Conservation (phyloP, 257 asterid genomes). For the Solanum lycopersicoides region DNA sequence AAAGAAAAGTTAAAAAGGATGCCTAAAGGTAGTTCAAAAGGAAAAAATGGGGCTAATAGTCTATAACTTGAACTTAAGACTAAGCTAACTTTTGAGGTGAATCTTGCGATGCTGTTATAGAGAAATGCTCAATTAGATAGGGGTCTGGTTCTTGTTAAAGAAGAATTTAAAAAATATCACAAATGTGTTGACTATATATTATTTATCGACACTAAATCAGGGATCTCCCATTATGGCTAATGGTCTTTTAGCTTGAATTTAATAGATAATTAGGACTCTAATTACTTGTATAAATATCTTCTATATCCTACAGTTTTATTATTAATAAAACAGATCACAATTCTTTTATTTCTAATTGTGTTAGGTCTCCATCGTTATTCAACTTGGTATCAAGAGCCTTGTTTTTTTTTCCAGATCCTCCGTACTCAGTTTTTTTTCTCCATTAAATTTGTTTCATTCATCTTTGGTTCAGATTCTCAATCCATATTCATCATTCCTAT, state of each 20-base stretch:
- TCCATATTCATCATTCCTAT: background rate
- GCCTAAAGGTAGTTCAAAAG: background rate
- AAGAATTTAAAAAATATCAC: background rate
- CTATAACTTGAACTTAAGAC: too few species aligned
- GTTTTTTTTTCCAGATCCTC: background rate
- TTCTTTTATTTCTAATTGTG: too few species aligned
- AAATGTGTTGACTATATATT: background rate
- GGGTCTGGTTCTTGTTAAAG: too few species aligned
- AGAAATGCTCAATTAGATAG: background rate
- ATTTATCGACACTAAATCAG: background rate
- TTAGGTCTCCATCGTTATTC: background rate
- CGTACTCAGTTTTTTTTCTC: too few species aligned
- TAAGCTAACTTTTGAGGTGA: too few species aligned
- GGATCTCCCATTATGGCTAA: background rate
- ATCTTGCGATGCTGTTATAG: background rate
- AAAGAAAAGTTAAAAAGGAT: background rate
- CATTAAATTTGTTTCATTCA: background rate
- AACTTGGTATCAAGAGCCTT: background rate
- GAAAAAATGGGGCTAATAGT: background rate
- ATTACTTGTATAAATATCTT: too few species aligned
- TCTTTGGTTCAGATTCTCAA: background rate
- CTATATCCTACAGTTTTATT: background rate
- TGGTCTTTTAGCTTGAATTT: background rate
- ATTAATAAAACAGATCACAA: too few species aligned
- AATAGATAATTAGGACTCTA: background rate